Evolutionary conservation across 2,329 filamentous ascomycete genomes (phyloP), one percentile per base, ranked within the genome.

Genomic region (Penicillium brevicompactum): DNA sequence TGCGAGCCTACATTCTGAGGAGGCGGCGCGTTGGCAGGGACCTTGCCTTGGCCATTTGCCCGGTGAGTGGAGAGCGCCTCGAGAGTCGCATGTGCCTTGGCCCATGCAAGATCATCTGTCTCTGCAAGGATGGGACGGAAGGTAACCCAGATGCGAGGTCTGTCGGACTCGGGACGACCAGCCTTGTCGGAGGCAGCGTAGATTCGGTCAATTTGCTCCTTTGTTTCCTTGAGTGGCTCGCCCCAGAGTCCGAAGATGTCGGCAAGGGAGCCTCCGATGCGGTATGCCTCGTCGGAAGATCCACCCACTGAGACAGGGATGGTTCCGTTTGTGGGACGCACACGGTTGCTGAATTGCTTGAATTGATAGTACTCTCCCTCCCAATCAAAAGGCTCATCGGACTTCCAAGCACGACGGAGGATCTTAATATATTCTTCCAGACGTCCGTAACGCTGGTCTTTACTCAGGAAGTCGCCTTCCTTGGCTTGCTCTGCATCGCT

Each of bases 201-300:
- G 65, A 87, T 82, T 18, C 79, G 78, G 58, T 84, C 82, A 60
- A 87, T 85, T 67, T 87, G 84, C 63, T 86, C 76, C 69, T 83
- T 83, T 0, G 84, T 86, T 65, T 87, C 84, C 70, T 85, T 85
- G 2, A 86, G 73, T 1, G 84, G 84, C 63, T 87, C 84, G 10
- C 84, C 84, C 84, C 84, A 87, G 4, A 87, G 78, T 0, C 84
- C 84, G 58, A 86, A 86, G 62, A 87, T 87, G 58, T 87, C 84
- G 27, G 79, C 84, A 2, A 85, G 74, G 0, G 78, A 72, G 27
- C 84, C 84, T 22, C 84, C 84, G 38, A 85, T 75, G 21, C 83
- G 80, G 68, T 86, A 86, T 0, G 84, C 84, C 4, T 82, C 83
- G 16, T 81, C 77, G 0, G 82, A 85, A 0, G 82, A 85, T 0